A percentile compares a stretch with the other conserved stretches of the same genome.
Conservation (phyloP, 1,139 yeast genomes). For the Zygoascus meyerae region DNA sequence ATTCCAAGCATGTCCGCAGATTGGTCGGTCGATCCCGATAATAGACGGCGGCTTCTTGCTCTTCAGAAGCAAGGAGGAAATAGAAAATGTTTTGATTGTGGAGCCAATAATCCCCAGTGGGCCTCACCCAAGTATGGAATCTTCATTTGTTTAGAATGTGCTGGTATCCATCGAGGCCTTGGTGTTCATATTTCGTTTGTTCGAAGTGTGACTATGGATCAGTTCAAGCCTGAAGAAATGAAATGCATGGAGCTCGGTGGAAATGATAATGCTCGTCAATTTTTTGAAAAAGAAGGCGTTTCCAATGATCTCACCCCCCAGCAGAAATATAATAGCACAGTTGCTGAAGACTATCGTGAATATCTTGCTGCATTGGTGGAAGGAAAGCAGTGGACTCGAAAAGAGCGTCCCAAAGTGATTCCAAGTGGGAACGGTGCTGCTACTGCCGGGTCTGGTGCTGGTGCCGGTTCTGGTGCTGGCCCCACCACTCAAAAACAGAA, state of each 20-base stretch:
- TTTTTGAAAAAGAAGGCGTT: conserved; percentile 68
- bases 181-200: conserved; percentile 98
- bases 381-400: conserved; percentile 59
- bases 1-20: conserved; percentile 32
- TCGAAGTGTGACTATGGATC: conserved; percentile 95
- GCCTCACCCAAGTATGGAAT: conserved; percentile 97
- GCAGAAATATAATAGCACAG: conserved; percentile 75
- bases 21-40: conserved; percentile 88
- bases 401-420: conserved; percentile 29
- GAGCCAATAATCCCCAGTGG: conserved; percentile 97
- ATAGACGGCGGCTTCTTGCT: conserved; percentile 71
- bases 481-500: conserved; percentile 43
- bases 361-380: conserved; percentile 69
- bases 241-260: conserved; percentile 94
- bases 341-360: conserved; percentile 92
- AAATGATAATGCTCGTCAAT: conserved; percentile 65
- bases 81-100: conserved; percentile 90
- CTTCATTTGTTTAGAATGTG: conserved; percentile 94
- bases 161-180: conserved; percentile 89
- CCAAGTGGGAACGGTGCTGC: conserved; percentile 23
- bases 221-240: conserved; percentile 87
- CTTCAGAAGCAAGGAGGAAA: conserved; percentile 78
- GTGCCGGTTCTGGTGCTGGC: conserved; percentile 6
- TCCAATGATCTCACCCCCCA: conserved; percentile 60
- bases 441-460: conserved; percentile 21